Conservation (phyloP, 1,284 basidiomycete species). For the Rhodotorula mucilaginosa region DNA sequence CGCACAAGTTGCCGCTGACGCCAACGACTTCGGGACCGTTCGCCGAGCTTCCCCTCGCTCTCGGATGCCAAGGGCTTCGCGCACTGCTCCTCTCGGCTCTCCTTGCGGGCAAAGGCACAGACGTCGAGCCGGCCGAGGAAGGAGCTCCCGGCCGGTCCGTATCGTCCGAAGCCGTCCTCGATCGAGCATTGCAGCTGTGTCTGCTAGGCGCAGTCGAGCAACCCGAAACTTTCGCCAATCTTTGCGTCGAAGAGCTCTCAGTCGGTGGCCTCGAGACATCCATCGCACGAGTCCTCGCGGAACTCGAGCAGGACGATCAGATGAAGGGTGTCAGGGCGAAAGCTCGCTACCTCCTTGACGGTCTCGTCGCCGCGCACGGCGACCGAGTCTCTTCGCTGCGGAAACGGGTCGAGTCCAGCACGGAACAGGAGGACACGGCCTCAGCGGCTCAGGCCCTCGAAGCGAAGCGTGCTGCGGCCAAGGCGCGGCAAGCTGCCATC, state of each 20-base stretch:
- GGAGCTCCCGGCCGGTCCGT: constrained; percentile 7
- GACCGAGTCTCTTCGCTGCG: constrained; percentile 56
- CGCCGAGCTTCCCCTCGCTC: constrained; percentile 58
- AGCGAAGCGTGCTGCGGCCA: constrained; percentile 73
- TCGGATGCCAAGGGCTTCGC: constrained; percentile 66
- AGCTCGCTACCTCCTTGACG: constrained; percentile 71
- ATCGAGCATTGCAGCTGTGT: constrained; percentile 78
- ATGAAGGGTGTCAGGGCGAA: constrained; percentile 62
- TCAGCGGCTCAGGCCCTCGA: constrained; percentile 47
- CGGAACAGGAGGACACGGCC: constrained; percentile 5
- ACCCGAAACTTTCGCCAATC: constrained; percentile 59
- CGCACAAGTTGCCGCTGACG: constrained; percentile 64
- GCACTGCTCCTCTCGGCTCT: constrained; percentile 76
- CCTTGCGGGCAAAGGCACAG: constrained; percentile 53
- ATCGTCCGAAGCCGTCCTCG: constrained; percentile 72
- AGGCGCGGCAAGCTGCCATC: constrained; percentile 79
- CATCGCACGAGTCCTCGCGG: constrained; percentile 56
- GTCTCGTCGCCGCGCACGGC: constrained; percentile 59
- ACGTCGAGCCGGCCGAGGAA: neutral
- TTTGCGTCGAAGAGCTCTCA: neutral
- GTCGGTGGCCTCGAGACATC: constrained; percentile 48
- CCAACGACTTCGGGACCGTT: constrained; percentile 62
- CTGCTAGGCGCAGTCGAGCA: constrained; percentile 77
- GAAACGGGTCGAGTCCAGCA: constrained; percentile 21
- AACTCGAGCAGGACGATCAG: constrained; percentile 51